Base-by-base conservation (phyloP, 2,329 filamentous ascomycete genomes). In the Fusarium dlaminii region DNA sequence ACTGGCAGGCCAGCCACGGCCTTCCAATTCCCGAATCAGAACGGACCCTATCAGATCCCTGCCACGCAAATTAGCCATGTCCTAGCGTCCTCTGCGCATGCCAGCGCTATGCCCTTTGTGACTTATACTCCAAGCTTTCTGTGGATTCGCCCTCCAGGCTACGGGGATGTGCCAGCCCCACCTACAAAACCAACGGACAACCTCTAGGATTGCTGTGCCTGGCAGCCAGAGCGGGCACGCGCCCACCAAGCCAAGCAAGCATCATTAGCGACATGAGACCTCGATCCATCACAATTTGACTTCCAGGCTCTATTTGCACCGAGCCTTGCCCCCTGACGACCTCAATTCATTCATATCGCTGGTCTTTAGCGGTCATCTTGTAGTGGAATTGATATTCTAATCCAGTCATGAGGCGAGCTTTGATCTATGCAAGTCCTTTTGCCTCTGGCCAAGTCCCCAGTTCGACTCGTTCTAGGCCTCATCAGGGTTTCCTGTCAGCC, bases 231-330 rank as follows among this genome's bases (percentile, higher is more conserved):
- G 62, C 49, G 63, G 72, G 68, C 72, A 75, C 68, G 72, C 68
- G 72, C 64, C 64, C 72, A 63, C 55, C 42, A 48, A 64, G 72
- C 57, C 68, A 69, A 69, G 49, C 54, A 48, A 61, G 42, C 49
- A 73, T 49, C 52, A 43, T 56, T 67, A 68, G 64, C 45, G 72
- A 66, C 55, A 52, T 74, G 67, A 59, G 46, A 51, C 63, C 54
- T 71, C 58, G 70, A 71, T 71, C 66, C 71, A 74, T 73, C 66
- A 71, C 51, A 73, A 74, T 73, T 72, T 70, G 66, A 49, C 66
- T 62, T 59, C 30, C 22, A 32, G 39, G 30, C 40, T 48, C 37
- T 40, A 49, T 45, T 49, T 48, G 30, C 55, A 43, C 34, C 29
- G 55, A 64, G 58, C 43, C 49, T 60, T 56, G 32, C 10, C 34